Percentiles rank a stretch among this genome's conserved stretches.
Conservation (phyloP, 2,329 filamentous ascomycete species). For the Geosmithia flava region DNA sequence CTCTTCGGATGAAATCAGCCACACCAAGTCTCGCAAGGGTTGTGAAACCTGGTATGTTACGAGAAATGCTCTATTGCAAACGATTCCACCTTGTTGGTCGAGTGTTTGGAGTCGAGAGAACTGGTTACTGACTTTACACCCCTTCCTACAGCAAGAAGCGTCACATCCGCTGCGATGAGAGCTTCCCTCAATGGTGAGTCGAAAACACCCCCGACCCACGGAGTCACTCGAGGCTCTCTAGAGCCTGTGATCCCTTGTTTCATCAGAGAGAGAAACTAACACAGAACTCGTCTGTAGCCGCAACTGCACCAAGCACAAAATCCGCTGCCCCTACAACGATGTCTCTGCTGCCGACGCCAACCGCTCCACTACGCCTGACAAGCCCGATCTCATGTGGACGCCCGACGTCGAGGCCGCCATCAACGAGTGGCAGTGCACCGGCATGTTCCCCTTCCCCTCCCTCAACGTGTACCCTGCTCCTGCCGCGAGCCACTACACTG, state of each 20-base stretch:
- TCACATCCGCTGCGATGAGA: conserved; percentile 97
- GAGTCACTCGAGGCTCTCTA: not conserved
- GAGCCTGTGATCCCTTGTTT: too few relatives aligned
- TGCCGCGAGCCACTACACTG: conserved; percentile 58
- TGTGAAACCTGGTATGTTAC: conserved; percentile 72
- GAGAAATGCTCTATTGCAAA: too few relatives aligned
- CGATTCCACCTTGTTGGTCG: too few relatives aligned
- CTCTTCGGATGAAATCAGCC: conserved; percentile 29
- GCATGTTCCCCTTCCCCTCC: conserved; percentile 58
- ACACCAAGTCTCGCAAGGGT: conserved; percentile 97
- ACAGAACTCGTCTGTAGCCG: conserved; percentile 42
- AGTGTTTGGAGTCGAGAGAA: not conserved
- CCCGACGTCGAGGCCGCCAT: conserved; percentile 74
- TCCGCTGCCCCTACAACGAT: conserved; percentile 96
- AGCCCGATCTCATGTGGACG: conserved; percentile 69
- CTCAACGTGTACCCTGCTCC: conserved; percentile 64
- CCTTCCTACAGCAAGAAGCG: conserved; percentile 56
- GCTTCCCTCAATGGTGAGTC: conserved; percentile 86
- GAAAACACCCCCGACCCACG: not conserved
- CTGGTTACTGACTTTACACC: not conserved
- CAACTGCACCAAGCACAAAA: conserved; percentile 98
- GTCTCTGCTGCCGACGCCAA: conserved; percentile 52
- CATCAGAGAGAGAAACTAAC: too few relatives aligned
- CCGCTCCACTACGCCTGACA: conserved; percentile 46
- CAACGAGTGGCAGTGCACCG: conserved; percentile 71